Conservation (phyloP, 2,329 filamentous ascomycete genomes). For the Atkinsonella texensis region DNA sequence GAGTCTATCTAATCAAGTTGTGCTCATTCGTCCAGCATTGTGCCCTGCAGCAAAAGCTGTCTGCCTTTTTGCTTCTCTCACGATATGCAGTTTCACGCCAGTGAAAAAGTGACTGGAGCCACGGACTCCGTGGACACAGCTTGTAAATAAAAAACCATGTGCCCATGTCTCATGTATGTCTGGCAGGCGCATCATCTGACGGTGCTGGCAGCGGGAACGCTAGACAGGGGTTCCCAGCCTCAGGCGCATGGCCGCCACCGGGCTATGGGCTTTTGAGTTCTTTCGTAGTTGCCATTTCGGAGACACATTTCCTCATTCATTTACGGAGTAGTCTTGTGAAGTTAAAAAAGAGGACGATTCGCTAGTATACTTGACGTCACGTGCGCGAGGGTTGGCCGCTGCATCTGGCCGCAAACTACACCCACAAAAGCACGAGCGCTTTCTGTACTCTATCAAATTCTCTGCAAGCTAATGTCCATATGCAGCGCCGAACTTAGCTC, state of each 20-base stretch:
- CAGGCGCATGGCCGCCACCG: not conserved
- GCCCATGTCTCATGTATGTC: too few species aligned
- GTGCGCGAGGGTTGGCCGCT: too few species aligned
- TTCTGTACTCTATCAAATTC: too few species aligned
- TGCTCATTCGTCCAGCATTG: too few species aligned
- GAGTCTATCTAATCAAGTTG: not conserved
- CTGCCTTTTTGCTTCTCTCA: not conserved
- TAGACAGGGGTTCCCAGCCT: not conserved
- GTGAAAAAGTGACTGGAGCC: not conserved
- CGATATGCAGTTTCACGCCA: not conserved
- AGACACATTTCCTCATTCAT: too few species aligned
- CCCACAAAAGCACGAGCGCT: too few species aligned
- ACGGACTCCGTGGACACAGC: too few species aligned
- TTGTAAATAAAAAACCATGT: not conserved
- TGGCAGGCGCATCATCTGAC: too few species aligned
- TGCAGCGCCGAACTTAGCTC: not conserved
- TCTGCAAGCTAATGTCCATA: not conserved
- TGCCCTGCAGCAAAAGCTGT: not conserved
- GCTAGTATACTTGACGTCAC: too few species aligned
- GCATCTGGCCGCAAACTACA: too few species aligned
- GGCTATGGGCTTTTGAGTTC: not conserved
- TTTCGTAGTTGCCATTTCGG: not conserved
- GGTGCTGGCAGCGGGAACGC: not conserved
- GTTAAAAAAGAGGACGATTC: too few species aligned
- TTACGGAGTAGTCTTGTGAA: too few species aligned